Evolutionary conservation across 2,329 filamentous ascomycete genomes (phyloP), one percentile per base, ranked within the genome.

Genomic region (Elsinoe batatas): DNA sequence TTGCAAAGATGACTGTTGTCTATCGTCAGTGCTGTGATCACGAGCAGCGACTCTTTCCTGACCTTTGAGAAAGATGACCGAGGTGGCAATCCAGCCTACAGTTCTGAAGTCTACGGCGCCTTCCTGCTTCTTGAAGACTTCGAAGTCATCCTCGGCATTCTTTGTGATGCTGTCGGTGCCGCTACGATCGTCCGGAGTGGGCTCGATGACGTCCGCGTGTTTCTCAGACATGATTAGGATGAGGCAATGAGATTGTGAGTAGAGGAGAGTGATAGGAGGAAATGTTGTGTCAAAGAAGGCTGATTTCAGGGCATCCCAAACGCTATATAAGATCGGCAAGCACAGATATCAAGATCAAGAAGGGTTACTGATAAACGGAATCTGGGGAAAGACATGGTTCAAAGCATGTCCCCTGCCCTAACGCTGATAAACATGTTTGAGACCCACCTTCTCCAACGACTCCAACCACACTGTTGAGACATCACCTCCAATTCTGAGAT

Each of bases 91-190:
- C 77, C 78, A 81, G 56, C 71, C 70, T 13, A 80, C 77, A 1
- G 76, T 79, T 17, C 77, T 70, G 59, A 80, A 80, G 50, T 80
- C 69, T 42, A 79, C 76, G 17, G 72, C 72, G 37, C 72, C 73
- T 35, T 72, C 70, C 1, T 67, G 69, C 58, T 68, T 72, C 58
- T 75, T 72, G 69, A 79, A 80, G 35, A 80, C 72, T 60, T 80
- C 77, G 53, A 67, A 68, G 50, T 71, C 69, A 40, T 71, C 67
- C 17, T 51, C 47, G 7, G 33, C 18, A 18, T 18, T 15, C 18
- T 51, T 51, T 3, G 47, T 18, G 11, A 35, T 15, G 12, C 47
- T 33, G 17, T 18, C 37, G 33, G 3, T 51, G 32, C 37, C 47
- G 47, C 47, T 51, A 11, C 47, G 47, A 26, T 38, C 32, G 33